Base-by-base conservation (phyloP, 176 grass and related monocot species). In the Oryza australiensis region DNA sequence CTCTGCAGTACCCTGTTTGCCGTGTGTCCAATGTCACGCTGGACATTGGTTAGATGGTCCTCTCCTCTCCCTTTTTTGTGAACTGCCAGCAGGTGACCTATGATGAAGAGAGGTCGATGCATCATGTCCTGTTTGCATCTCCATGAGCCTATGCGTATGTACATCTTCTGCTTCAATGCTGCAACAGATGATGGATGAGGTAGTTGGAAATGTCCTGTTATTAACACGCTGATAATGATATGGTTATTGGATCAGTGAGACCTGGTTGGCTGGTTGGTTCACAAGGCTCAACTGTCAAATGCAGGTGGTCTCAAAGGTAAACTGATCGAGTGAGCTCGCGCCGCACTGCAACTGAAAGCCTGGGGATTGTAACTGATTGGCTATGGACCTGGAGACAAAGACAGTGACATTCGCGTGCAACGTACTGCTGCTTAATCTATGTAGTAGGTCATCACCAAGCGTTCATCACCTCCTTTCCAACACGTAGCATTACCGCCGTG, bases 1-100 rank as follows among this genome's bases (percentile, higher is more conserved):
- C 78, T 38, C 41, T 55, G 33, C 33, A 62, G 64, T 40, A 85
- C 72, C 9, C n/a, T 18, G 42, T 34, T 85, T 75, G 42, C 33
- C 66, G 9, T 76, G 49, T 12, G 53, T 3, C 20, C 41, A 66
- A 71, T 28, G 70, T 9, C 82, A n/a, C 12, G n/a, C 4, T 40
- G 26, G 70, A 42, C 53, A 20, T 65, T 37, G 72, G 77, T 68
- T 84, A 65, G 43, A 7, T 81, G 79, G 8, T 62, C 66, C 49
- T 71, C 13, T 43, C 34, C 51, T 72, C 20, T 65, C 14, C 20
- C 26, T 53, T 65, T 53, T 68, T 15, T 40, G 62, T 74, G 24
- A 34, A 73, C 26, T 66, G 72, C 42, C 62, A 81, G 64, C 42
- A 70, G 22, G 7, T 22, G 51, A 55, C 20, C 51, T 55, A 9